Evolutionary conservation across 768 basidiomycete species (phyloP).

Genomic region (Termitomyces sp.): DNA sequence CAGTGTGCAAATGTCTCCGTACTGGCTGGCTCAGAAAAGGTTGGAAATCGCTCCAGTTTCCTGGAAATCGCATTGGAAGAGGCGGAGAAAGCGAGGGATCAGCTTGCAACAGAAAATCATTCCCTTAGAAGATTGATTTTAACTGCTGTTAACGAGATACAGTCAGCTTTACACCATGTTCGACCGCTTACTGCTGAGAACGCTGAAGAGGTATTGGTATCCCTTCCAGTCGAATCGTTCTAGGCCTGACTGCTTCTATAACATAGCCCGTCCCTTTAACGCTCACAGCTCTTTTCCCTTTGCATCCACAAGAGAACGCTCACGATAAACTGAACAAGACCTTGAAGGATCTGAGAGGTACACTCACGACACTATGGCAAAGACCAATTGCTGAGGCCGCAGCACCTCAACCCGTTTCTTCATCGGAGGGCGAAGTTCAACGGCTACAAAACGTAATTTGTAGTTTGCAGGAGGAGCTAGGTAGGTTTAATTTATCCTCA

Average conservation of each 20-base stretch:
- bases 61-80: conserved; percentile 68
- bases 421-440: conserved; percentile 37
- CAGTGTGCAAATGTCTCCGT: conserved; percentile 46
- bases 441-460: conserved; percentile 45
- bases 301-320: conserved; percentile 43
- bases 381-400: conserved; percentile 15
- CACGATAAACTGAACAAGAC: conserved; percentile 40
- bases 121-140: conserved; percentile 56
- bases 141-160: conserved; percentile 59
- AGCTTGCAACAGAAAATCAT: conserved; percentile 60
- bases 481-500: conserved; percentile 26
- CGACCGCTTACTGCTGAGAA: conserved; percentile 31
- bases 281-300: conserved; percentile 45
- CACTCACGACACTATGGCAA: conserved; percentile 24
- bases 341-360: conserved; percentile 34
- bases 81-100: conserved; percentile 59
- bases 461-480: conserved; percentile 50
- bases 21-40: conserved; percentile 35
- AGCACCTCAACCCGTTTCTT: conserved; percentile 11
- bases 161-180: conserved; percentile 45
- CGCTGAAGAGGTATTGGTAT: conserved; percentile 40
- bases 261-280: conserved; percentile 40
- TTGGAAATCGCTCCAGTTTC: conserved; percentile 48
- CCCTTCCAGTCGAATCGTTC: conserved; percentile 1
- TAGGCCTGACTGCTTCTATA: background rate